Conservation (phyloP, 2,329 filamentous ascomycete genomes). For the Microcyclospora pomicola region DNA sequence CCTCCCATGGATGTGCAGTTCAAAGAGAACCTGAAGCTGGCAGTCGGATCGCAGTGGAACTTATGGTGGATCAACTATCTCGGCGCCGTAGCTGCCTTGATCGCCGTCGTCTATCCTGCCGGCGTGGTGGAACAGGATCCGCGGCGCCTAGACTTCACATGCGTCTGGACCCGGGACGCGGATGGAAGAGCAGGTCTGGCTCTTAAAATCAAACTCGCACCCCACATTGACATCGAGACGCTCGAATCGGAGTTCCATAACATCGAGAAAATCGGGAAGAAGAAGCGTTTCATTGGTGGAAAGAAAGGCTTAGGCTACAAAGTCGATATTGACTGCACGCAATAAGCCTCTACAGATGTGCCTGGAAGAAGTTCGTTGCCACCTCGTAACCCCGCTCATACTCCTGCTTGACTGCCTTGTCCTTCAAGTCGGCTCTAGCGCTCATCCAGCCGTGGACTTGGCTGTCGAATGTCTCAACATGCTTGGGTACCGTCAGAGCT, state of each 20-base stretch:
- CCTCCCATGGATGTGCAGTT: slow-evolving; percentile 44
- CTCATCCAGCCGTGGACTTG: slow-evolving; percentile 35
- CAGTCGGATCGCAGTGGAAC: slow-evolving; percentile 38
- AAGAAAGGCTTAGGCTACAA: slow-evolving; percentile 29
- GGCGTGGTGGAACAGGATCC: slow-evolving; percentile 32
- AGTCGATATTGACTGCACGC: slow-evolving; percentile 20
- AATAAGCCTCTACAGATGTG: slow-evolving; percentile 24
- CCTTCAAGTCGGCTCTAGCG: slow-evolving; percentile 24
- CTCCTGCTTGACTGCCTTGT: slow-evolving; percentile 28
- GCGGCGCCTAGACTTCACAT: slow-evolving; percentile 28
- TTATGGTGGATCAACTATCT: slow-evolving; percentile 55
- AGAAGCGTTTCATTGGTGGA: slow-evolving; percentile 40
- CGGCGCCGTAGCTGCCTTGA: slow-evolving; percentile 44
- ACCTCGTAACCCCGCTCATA: slow-evolving; percentile 32
- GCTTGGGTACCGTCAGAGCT: slow-evolving; percentile 26
- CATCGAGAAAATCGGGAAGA: slow-evolving; percentile 45
- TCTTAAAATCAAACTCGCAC: slow-evolving; percentile 28
- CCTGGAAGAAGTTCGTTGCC: slow-evolving; percentile 31
- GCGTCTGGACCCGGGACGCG: slow-evolving; percentile 29
- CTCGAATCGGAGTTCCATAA: slow-evolving; percentile 28
- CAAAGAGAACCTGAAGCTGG: slow-evolving; percentile 37
- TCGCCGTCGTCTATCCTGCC: slow-evolving; percentile 48
- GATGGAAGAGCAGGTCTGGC: slow-evolving; percentile 30
- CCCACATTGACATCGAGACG: slow-evolving; percentile 28
- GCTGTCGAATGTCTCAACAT: slow-evolving; percentile 30